phyloP scores from a whole-genome alignment of 176 grass and related monocot species.

The Paspalum vaginatum region DNA sequence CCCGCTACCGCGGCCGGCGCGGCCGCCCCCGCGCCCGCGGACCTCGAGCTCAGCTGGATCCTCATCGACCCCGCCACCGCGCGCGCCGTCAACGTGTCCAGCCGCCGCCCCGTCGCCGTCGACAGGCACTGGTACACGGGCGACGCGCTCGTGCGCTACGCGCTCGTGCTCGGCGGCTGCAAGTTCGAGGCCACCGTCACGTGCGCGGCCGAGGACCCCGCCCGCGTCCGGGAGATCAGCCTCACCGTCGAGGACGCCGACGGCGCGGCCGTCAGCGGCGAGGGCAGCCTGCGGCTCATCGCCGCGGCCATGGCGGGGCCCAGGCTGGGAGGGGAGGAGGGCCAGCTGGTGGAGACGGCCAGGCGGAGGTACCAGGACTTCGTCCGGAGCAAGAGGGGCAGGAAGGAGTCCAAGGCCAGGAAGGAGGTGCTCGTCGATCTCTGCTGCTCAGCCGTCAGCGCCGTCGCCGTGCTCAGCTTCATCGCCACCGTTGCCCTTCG shows the following conservation, averaged over 20 bases:
- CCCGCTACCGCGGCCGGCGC: not conserved
- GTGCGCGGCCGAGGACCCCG: slow-evolving; percentile 34
- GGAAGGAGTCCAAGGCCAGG: slow-evolving; percentile 50
- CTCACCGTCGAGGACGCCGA: slow-evolving; percentile 55
- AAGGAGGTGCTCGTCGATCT: slow-evolving; percentile 55
- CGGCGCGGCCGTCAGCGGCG: slow-evolving; percentile 45
- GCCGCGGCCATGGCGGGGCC: slow-evolving; percentile 41
- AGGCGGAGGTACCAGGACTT: slow-evolving; percentile 60
- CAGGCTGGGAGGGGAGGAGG: slow-evolving; percentile 10
- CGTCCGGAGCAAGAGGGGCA: slow-evolving; percentile 44
- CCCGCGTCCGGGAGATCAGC: slow-evolving; percentile 43
- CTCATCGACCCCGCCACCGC: slow-evolving; percentile 39
- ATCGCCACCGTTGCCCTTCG: slow-evolving; percentile 38
- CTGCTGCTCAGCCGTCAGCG: slow-evolving; percentile 58
- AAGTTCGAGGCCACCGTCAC: slow-evolving; percentile 49
- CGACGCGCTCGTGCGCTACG: slow-evolving; percentile 60
- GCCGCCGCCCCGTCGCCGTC: slow-evolving; percentile 54
- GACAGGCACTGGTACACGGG: slow-evolving; percentile 72
- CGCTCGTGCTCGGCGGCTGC: slow-evolving; percentile 44
- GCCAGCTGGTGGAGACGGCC: not conserved
- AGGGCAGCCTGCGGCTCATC: slow-evolving; percentile 38
- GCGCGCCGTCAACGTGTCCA: slow-evolving; percentile 48
- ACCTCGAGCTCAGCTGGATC: slow-evolving; percentile 65
- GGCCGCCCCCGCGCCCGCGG: slow-evolving; percentile 31
- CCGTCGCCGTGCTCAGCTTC: slow-evolving; percentile 55